Percentiles rank a stretch among this genome's conserved stretches.
These are phyloP conservation scores for Chlamydomonas sphaeroides DNA, from an alignment of 139 green algal genomes.

Conservation along the genomic window DNA sequence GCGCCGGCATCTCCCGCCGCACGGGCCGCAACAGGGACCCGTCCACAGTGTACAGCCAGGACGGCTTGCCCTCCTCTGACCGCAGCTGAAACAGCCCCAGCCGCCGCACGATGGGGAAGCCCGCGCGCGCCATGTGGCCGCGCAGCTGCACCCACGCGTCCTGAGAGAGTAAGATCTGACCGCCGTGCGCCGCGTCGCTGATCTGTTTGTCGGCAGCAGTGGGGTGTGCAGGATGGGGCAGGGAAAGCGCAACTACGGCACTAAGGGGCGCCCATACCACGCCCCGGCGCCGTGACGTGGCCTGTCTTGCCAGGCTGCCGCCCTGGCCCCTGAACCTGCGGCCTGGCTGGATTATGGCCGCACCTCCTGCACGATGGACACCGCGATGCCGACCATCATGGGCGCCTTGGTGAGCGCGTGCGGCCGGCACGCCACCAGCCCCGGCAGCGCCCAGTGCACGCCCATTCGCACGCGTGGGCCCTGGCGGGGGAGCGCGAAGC, in stretches of 20 bases:
- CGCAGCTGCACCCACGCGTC: conserved; percentile 73
- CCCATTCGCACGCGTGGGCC: conserved; percentile 88
- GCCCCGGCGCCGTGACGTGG: no score
- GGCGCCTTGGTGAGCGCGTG: conserved; percentile 79
- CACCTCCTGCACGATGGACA: conserved; percentile 73
- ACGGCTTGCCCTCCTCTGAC: conserved; percentile 43
- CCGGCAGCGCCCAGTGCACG: conserved; percentile 82
- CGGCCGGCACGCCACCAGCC: conserved; percentile 72
- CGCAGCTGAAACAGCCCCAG: conserved; percentile 73
- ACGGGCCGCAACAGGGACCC: conserved; percentile 19
- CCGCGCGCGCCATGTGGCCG: conserved; percentile 67
- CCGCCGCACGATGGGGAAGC: conserved; percentile 82
- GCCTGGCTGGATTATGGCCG: not conserved
- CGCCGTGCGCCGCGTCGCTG: conserved; percentile 72
- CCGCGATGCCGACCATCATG: conserved; percentile 78
- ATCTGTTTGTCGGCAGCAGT: no score
- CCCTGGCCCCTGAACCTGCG: no score
- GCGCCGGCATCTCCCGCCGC: conserved; percentile 23
- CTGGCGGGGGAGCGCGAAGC: no score
- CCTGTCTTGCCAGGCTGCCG: no score
- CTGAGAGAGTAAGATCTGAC: conserved; percentile 74
- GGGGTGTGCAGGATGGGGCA: no score
- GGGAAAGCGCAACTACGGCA: no score
- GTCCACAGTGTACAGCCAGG: conserved; percentile 25
- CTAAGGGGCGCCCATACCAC: no score